These are phyloP conservation scores for Candida dubliniensis DNA, from an alignment of 1,139 yeast genomes.

Conservation along the genomic window DNA sequence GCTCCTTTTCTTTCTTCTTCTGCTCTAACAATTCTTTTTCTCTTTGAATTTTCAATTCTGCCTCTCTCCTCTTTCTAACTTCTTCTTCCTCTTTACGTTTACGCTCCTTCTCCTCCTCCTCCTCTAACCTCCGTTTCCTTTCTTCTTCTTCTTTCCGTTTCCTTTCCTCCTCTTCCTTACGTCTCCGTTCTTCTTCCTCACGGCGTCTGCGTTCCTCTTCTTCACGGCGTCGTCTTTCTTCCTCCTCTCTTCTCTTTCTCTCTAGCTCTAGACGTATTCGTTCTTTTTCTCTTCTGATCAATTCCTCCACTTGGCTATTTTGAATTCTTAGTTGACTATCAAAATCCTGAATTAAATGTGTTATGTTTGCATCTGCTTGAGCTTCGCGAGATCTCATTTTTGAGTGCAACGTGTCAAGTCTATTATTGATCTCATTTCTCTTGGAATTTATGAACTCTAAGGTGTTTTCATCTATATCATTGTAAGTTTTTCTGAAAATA, in stretches of 20 bases:
- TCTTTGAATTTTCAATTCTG: conserved; percentile 11
- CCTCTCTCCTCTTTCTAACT: conserved; percentile 12
- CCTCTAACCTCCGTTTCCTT: conserved; percentile 9
- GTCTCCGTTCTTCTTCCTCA: conserved; percentile 11
- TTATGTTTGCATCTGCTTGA: conserved; percentile 9
- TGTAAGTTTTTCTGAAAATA: conserved; percentile 8
- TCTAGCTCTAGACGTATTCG: conserved; percentile 17
- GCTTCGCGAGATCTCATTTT: conserved; percentile 3
- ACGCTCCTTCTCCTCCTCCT: conserved; percentile 15
- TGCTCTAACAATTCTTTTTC: conserved; percentile 16
- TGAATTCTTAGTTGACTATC: conserved; percentile 16
- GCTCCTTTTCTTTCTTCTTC: conserved; percentile 16
- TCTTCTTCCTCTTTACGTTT: conserved; percentile 17
- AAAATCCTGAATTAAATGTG: conserved; percentile 6
- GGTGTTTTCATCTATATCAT: conserved; percentile 9
- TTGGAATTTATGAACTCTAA: not conserved
- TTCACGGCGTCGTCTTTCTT: conserved; percentile 11
- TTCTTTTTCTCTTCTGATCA: conserved; percentile 20
- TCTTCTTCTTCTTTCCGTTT: conserved; percentile 16
- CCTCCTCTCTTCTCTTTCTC: conserved; percentile 6
- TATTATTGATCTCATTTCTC: not conserved
- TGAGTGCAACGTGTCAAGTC: conserved; percentile 1
- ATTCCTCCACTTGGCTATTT: conserved; percentile 17
- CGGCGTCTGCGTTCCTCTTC: conserved; percentile 13
- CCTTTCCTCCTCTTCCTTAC: conserved; percentile 16